Percentiles rank a stretch among this genome's conserved stretches.
Evolutionary conservation across 2,329 filamentous ascomycete genomes (phyloP).

Genomic region (Diaporthe vexans): DNA sequence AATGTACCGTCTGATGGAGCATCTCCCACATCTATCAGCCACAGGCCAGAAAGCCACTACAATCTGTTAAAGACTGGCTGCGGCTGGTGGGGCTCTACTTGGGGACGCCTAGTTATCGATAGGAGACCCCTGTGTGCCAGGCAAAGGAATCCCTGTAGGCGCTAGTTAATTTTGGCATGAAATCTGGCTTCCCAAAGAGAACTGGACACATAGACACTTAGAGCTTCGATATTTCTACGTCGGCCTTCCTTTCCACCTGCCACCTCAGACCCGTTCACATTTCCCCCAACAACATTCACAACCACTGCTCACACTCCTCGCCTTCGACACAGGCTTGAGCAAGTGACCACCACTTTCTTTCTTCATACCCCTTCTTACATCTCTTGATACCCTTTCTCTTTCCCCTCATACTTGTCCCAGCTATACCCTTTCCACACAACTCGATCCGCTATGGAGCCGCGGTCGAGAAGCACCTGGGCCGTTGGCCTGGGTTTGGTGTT

Average conservation of each 20-base stretch:
- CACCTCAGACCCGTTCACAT: neutral
- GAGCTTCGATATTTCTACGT: conserved; percentile 42
- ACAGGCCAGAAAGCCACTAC: fast-evolving
- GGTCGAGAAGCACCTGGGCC: conserved; percentile 45
- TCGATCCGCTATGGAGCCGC: conserved; percentile 43
- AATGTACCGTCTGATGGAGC: neutral
- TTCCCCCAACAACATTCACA: conserved; percentile 10
- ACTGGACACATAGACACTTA: conserved; percentile 42
- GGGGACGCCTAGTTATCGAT: conserved; percentile 26
- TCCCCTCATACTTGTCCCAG: conserved; percentile 46
- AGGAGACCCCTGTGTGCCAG: conserved; percentile 15
- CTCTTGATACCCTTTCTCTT: conserved; percentile 48
- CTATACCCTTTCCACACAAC: conserved; percentile 28
- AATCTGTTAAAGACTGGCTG: neutral
- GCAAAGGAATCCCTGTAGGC: conserved; percentile 32
- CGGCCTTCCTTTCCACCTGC: conserved; percentile 29
- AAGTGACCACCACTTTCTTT: conserved; percentile 33
- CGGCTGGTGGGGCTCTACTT: conserved; percentile 8
- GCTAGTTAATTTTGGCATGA: conserved; percentile 38
- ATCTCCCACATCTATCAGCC: neutral
- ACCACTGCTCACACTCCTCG: conserved; percentile 24
- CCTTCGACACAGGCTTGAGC: conserved; percentile 39
- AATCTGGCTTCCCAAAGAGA: conserved; percentile 41
- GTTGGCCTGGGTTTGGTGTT: conserved; percentile 85
- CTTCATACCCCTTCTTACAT: conserved; percentile 44